Evolutionary conservation across 306 rosid species (phyloP), one percentile per base, ranked within the genome.

Genomic region (Macrotyloma uniflorum): DNA sequence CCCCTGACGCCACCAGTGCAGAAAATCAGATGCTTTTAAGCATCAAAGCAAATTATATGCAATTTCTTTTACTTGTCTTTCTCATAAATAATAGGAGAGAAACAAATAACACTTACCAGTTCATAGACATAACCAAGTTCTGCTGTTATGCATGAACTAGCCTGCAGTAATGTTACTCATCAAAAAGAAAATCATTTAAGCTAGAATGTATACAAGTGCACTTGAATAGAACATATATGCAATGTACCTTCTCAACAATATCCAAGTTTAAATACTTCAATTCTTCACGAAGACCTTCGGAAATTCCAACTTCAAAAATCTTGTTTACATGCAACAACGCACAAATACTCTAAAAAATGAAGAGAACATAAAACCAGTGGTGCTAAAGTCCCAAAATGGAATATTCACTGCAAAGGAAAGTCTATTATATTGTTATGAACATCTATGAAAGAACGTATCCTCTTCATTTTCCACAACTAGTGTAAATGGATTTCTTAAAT

Each of bases 261-360:
- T 95, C 92, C 84, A 92, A 83, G 83, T 86, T 83, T 82, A 91
- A 88, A 88, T 82, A 35, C 79, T 84, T 83, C 78, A 87, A 70
- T 76, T 87, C 93, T 69, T 89, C 96, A 71, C 68, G 90, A 65
- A 90, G 98, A 78, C 85, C 91, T 86, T 92, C 97, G 3, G 98
- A 95, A 84, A 92, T 88, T 67, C 98, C 98, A 62, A 92, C 97
- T 86, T 92, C 98, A 88, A 95, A 92, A 87, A 95, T 89, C 87
- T 95, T 92, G 89, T 87, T 88, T 79, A 95, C 53, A 71, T 95
- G 95, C 90, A 95, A 83, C 83, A 95, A 97, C 8, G 97, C 92
- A 82, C 92, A 84, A 63, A 95, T 81, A 85, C 97, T 92, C 98
- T 95, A 61, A 62, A 81, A 73, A 76, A 73, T 20, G 51, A 61